Evolutionary conservation across 1,284 basidiomycete genomes (phyloP), one percentile per base, ranked within the genome.

Genomic region (Pseudozyma sp.): DNA sequence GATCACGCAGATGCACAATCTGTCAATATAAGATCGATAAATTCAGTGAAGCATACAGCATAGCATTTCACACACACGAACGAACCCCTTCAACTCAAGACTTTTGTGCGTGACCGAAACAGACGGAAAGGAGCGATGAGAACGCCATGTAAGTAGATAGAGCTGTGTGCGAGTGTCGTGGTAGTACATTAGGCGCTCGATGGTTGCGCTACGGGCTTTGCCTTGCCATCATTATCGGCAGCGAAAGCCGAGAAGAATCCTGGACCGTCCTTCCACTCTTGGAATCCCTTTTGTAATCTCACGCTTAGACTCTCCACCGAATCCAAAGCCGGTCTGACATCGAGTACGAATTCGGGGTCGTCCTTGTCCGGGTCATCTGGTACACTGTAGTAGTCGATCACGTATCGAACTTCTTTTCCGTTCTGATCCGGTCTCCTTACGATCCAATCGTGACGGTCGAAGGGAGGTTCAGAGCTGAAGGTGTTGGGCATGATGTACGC

Each of bases 401-500:
- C 76, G 60, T 85, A 85, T n/a, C 83, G 67, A 16, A 83, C 78
- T 55, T 83, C 79, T 52, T 77, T 61, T 1, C 80, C 79, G 7
- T 76, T 49, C 47, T 71, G 72, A n/a, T 72, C 72, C 10, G 78
- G 80, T 53, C 95, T 90, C 40, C 92, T 91, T 63, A 99, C 89
- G 55, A 97, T 87, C 97, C 97, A 99, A 87, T 99, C 96, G 85
- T 99, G 97, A n/a, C 96, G 91, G 85, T 99, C 96, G 82, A 99
- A 99, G 1, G 97, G 96, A 6, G 94, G 92, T 81, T 95, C 92
- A 39, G 90, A 88, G 86, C 93, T 97, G 89, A 97, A 98, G 47
- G 89, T 89, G 12, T 90, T 90, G 6, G 97, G 97, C 76, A 98
- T 89, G 14, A 97, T 81, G 89, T 91, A 92, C 36, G 93, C 94